These are phyloP conservation scores for Sarcodon aspratus DNA, from an alignment of 768 basidiomycete species.

Conservation along the genomic window DNA sequence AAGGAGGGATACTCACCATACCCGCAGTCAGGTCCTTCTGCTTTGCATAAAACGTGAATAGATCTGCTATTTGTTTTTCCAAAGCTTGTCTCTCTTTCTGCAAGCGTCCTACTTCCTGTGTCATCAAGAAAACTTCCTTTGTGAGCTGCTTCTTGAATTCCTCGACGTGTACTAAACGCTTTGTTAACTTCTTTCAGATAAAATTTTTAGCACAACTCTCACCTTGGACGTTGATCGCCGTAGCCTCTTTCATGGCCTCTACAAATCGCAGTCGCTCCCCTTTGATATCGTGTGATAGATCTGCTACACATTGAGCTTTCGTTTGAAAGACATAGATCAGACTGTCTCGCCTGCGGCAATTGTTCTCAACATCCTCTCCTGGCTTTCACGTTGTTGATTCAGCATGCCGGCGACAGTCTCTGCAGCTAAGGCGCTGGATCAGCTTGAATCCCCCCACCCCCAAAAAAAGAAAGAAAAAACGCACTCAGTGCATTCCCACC, in stretches of 20 bases:
- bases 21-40: constrained; percentile 33
- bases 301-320: constrained; percentile 22
- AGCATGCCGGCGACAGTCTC: constrained; percentile 51
- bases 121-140: constrained; percentile 63
- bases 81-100: constrained; percentile 54
- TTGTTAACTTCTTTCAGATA: not conserved
- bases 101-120: constrained; percentile 58
- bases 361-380: constrained; percentile 55
- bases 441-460: too few relatives aligned
- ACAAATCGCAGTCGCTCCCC: constrained; percentile 81
- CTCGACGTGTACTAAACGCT: constrained; percentile 61
- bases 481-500: constrained; percentile 28
- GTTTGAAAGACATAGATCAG: not conserved
- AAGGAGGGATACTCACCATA: not conserved
- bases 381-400: constrained; percentile 59
- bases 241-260: constrained; percentile 93
- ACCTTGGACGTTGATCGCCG: constrained; percentile 79
- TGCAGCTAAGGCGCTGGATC: constrained; percentile 35
- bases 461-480: not conserved
- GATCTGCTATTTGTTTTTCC: constrained; percentile 61
- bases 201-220: constrained; percentile 5
- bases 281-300: constrained; percentile 73
- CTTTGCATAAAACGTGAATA: constrained; percentile 63
- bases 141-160: constrained; percentile 77
- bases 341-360: constrained; percentile 45